Evolutionary conservation across 139 green algal genomes (phyloP).

Genomic region (Dunaliella primolecta): DNA sequence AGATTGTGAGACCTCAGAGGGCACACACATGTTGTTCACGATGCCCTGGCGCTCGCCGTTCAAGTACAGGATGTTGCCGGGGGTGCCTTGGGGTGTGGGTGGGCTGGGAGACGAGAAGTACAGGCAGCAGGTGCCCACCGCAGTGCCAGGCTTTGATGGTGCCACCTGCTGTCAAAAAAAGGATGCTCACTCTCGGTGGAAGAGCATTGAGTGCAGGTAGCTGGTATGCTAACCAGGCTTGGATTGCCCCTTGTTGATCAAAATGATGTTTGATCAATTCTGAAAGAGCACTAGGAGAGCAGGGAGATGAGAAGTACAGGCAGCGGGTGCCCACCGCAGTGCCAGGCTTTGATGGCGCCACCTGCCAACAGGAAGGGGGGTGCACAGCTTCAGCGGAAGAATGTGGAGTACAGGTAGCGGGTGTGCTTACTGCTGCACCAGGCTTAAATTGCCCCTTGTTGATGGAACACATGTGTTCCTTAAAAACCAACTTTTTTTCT

Average conservation of each 20-base stretch:
- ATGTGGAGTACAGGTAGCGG: no score
- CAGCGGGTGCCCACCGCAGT: slow-evolving; percentile 79
- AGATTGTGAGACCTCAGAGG: slow-evolving; percentile 63
- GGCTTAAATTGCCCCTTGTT: no score
- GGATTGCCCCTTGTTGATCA: no score
- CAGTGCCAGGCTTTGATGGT: slow-evolving; percentile 51
- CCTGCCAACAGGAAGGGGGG: slow-evolving; percentile 21
- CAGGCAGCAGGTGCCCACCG: slow-evolving; percentile 83
- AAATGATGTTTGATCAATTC: no score
- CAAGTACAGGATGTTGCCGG: slow-evolving; percentile 87
- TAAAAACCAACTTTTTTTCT: no score
- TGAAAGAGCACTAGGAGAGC: no score
- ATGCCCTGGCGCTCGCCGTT: slow-evolving; percentile 76
- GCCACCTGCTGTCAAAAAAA: slow-evolving; percentile 34
- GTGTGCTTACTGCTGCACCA: no score
- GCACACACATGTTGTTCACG: slow-evolving; percentile 97
- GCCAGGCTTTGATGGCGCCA: slow-evolving; percentile 50
- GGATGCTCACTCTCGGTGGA: no score
- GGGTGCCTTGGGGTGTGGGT: slow-evolving; percentile 19
- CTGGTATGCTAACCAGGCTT: no score
- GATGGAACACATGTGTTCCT: no score
- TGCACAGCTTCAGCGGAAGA: no score
- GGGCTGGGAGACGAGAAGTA: slow-evolving; percentile 69
- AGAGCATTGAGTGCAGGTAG: no score
- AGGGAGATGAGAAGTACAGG: slow-evolving; percentile 75